Base-by-base conservation (phyloP, 495 filamentous ascomycete species). In the Penicillium roqueforti region DNA sequence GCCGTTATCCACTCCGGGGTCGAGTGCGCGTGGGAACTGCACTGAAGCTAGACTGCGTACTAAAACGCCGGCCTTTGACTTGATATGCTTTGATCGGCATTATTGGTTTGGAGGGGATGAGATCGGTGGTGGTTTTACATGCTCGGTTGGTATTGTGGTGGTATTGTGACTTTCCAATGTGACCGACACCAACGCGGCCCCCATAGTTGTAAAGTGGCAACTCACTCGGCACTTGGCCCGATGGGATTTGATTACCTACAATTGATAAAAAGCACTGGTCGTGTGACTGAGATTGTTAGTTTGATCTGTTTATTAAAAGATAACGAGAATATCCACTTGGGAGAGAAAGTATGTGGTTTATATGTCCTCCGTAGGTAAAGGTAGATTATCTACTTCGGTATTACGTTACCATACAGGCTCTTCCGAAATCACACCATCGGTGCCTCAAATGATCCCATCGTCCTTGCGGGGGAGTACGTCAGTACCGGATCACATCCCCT, bases 361-460 rank as follows among this genome's bases (percentile, higher is more conserved):
- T n/a, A n/a, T n/a, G n/a, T n/a, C n/a, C n/a, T n/a, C n/a, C n/a
- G n/a, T n/a, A n/a, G n/a, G n/a, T n/a, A n/a, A n/a, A n/a, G 4
- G 18, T 22, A 36, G 6, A 36, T 16, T n/a, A 36, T 36, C 32
- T 32, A 47, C 16, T 47, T 47, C 18, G 28, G 45, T 48, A 36
- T 43, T 36, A 22, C 18, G 11, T 37, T 38, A 51, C 48, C 13
- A 34, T 52, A 52, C 38, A 8, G 1, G 10, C n/a, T 47, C 13
- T 19, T 31, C n/a, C 37, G 41, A 8, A 62, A 75, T 75, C 70
- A 73, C 72, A 75, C 69, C 72, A 75, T 75, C 70, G 63, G 52
- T 57, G 55, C 53, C 47, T 41, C 55, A n/a, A 53, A 73, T 75
- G 66, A 62, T 63, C 58, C 62, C 61, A 70, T 74, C 61, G 40